A percentile compares a stretch with the other conserved stretches of the same genome.
These are phyloP conservation scores for Phycomyces blakesleeanus DNA, from an alignment of 192 early-diverging fungal species.

Conservation along the genomic window DNA sequence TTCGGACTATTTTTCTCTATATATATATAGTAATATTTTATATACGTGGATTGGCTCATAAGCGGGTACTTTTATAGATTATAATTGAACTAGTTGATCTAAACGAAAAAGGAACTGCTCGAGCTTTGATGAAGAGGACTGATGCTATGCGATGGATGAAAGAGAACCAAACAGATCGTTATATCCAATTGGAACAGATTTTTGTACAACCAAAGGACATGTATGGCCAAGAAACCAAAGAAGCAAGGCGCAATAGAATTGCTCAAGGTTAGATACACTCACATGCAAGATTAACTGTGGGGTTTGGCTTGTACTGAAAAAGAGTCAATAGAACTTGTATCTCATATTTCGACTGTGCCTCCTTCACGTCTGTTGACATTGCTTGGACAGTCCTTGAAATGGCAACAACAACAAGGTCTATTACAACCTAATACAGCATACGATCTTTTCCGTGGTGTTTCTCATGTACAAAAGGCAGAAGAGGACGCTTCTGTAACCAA, in stretches of 20 bases:
- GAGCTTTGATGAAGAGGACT: constrained; percentile 81
- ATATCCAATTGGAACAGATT: constrained; percentile 77
- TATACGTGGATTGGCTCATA: background rate
- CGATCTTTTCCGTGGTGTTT: constrained; percentile 79
- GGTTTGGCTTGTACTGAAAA: background rate
- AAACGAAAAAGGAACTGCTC: constrained; percentile 76
- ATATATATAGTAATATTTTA: background rate
- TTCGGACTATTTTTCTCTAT: background rate
- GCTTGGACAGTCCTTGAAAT: constrained; percentile 84
- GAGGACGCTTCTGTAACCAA: constrained; percentile 72
- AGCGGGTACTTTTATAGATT: constrained; percentile 44
- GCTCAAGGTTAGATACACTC: constrained; percentile 48
- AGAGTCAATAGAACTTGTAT: constrained; percentile 40
- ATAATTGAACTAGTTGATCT: constrained; percentile 84
- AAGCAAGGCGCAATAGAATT: constrained; percentile 71
- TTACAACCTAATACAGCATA: constrained; percentile 63
- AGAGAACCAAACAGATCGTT: constrained; percentile 72
- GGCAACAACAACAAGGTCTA: constrained; percentile 77
- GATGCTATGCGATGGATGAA: constrained; percentile 82
- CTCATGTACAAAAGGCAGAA: constrained; percentile 55
- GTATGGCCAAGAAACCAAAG: constrained; percentile 70
- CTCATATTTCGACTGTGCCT: constrained; percentile 69
- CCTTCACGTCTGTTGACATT: constrained; percentile 80
- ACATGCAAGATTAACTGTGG: too few relatives aligned
- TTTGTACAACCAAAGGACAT: constrained; percentile 47